Base-by-base conservation (phyloP, 2,329 filamentous ascomycete genomes). In the Microascus cirrosus region DNA sequence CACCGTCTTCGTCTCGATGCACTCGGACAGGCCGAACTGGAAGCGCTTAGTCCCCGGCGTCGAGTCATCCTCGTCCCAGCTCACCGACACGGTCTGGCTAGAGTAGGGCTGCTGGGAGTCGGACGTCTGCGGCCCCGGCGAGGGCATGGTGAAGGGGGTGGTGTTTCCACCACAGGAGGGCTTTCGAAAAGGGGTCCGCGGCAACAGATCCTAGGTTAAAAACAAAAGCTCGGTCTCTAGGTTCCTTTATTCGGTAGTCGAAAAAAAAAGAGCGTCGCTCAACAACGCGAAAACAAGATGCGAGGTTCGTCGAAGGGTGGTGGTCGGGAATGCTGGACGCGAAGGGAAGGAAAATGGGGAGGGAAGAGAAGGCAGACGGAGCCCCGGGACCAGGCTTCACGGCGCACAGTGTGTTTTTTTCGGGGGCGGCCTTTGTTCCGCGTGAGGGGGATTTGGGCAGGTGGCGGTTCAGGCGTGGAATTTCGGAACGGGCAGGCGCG, bases 1-100 rank as follows among this genome's bases (percentile, higher is more conserved):
- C 61, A 96, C 84, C 12, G 82, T 86, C 69, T 83, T 85, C 18
- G 83, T 86, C 71, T 86, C 83, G 66, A 86, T 80, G 63, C 82
- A 85, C 65, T 86, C 82, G 60, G 80, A 80, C 53, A 86, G 74
- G 61, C 82, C 79, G 63, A 85, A 79, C 64, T 82, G 79, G 63
- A 72, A 76, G 63, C 64, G 74, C 60, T 66, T 70, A 62, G 64
- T 66, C 60, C 67, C 67, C 55, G 66, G 67, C 59, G 66, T 64
- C 13, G 67, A 63, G 15, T 71, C 66, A 57, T 68, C 68, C 58
- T 79, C 76, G 53, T 74, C 72, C 58, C 75, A 75, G 62, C 75
- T 78, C 61, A 79, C 74, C 22, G 76, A 73, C 53, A 79, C 71
- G 60, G 71, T 76, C 67, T 73, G 69, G 59, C 67, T 70, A 39